A percentile compares a stretch with the other conserved stretches of the same genome.
phyloP scores from a whole-genome alignment of 352 stramenopile genomes.

The Aphanomyces invadans region DNA sequence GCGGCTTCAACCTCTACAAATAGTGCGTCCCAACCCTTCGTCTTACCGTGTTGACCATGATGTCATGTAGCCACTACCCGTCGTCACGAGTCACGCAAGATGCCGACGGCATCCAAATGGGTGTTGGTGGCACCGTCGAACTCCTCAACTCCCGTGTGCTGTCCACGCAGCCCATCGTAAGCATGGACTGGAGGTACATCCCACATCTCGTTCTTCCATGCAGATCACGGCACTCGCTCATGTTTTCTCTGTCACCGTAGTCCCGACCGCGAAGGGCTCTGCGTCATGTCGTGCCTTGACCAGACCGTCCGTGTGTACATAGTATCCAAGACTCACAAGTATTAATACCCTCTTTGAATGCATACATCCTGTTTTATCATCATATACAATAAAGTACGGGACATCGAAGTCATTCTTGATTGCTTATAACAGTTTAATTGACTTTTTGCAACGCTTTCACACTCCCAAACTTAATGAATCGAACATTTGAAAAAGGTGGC shows the following conservation, averaged over 20 bases:
- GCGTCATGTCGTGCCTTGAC: conserved; percentile 87
- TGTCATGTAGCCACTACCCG: conserved; percentile 56
- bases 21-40: conserved; percentile 75
- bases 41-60: conserved; percentile 16
- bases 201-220: not conserved
- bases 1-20: conserved; percentile 96
- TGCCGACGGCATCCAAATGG: conserved; percentile 68
- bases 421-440: too few relatives aligned
- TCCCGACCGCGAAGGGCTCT: conserved; percentile 90
- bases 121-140: conserved; percentile 88
- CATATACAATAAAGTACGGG: not conserved
- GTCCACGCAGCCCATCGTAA: conserved; percentile 94
- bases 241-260: conserved; percentile 26
- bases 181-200: conserved; percentile 92
- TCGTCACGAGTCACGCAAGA: conserved; percentile 79
- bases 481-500: not conserved
- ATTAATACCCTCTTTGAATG: conserved; percentile 34
- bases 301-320: conserved; percentile 94
- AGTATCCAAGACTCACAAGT: conserved; percentile 94
- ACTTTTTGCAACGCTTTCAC: not conserved
- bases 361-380: too few relatives aligned
- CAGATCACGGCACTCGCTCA: too few relatives aligned
- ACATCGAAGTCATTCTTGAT: too few relatives aligned
- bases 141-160: conserved; percentile 93
- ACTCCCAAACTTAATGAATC: conserved; percentile 21